Base-by-base conservation (phyloP, 1,284 basidiomycete species). In the Trichosporon faecale region DNA sequence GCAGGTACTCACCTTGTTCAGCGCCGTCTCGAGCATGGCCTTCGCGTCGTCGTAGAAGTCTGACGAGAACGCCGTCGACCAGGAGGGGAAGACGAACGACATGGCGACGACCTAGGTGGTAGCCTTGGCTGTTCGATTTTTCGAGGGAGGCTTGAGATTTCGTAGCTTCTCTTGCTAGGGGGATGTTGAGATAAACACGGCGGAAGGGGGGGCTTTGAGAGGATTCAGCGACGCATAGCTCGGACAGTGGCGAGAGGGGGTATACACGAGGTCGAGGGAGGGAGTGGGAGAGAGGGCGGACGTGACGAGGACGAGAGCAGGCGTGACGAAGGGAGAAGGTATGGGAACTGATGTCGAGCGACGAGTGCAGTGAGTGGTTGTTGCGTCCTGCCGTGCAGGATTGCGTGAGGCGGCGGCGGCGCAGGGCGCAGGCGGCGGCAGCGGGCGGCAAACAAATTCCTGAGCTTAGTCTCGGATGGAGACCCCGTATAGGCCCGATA, bases 51-150 rank as follows among this genome's bases (percentile, higher is more conserved):
- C 89, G 84, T 95, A 93, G 79, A 98, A 98, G 80, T 92, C 90
- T 84, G 94, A 91, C 70, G 94, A 96, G 86, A 99, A 99, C 35
- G 84, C 83, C 75, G 91, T 89, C 64, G 94, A 93, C 97, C 97
- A 99, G 27, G 79, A 80, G 84, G 93, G 88, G 86, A 99, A 99
- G 73, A 91, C 91, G 86, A 99, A 99, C 61, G 94, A 96, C 95
- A 98, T 98, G 77, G 70, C 46, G 44, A 31, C 46, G 44, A 31
- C 27, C 14, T 61, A 21, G 63, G 8, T 49, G 64, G 6, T 49
- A 18, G 29, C 29, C 57, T 61, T 33, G 57, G 18, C 27, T 25
- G 57, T n/a, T 61, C 12, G 18, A 18, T 31, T 29, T 29, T 31
- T 31, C 29, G 18, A 5, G 27, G 18, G 8, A 21, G 21, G 23